Base-by-base conservation (phyloP, 2,329 filamentous ascomycete species). In the Rutstroemia sp. region DNA sequence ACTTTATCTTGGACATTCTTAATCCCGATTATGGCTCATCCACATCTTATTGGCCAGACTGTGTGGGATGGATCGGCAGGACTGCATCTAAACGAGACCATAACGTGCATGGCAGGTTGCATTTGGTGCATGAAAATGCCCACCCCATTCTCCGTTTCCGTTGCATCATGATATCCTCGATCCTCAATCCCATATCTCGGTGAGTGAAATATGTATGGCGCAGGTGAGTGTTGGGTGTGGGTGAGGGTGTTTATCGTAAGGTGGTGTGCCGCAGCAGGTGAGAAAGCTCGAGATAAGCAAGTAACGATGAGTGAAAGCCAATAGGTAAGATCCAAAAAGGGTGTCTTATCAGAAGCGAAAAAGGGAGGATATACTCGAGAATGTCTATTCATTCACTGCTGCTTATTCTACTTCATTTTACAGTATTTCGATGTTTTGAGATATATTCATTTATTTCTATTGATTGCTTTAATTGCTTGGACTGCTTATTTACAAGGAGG, bases 61-160 rank as follows among this genome's bases (percentile, higher is more conserved):
- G 25, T 25, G n/a, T 34, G 30, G 50, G 14, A 52, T 52, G 38
- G 45, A 54, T 54, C 52, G 34, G 52, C 52, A 49, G 8, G 27
- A 30, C 30, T 49, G 52, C 45, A 54, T 49, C 10, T 42, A 54
- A 49, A 54, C 45, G 52, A 54, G 52, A 34, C 25, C 18, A 52
- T n/a, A 54, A 49, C 18, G 5, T 54, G 45, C 52, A 54, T 46
- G 10, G 25, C 10, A 47, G 51, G 45, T 54, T 49, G 52, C 39
- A 42, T 42, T 42, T 42, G 39, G 39, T 42, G 39, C 18, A 49
- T 34, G 30, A 41, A 47, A 53, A 48, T 25, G 52, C 27, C 12
- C 30, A 14, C 30, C 30, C 30, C 30, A 34, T 34, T 34, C 30
- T 34, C 30, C 30, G 12, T 34, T 34, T 12, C 1, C 30, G 30